Evolutionary conservation across 2,329 filamentous ascomycete species (phyloP), one percentile per base, ranked within the genome.

Genomic region (Neurospora sp.): DNA sequence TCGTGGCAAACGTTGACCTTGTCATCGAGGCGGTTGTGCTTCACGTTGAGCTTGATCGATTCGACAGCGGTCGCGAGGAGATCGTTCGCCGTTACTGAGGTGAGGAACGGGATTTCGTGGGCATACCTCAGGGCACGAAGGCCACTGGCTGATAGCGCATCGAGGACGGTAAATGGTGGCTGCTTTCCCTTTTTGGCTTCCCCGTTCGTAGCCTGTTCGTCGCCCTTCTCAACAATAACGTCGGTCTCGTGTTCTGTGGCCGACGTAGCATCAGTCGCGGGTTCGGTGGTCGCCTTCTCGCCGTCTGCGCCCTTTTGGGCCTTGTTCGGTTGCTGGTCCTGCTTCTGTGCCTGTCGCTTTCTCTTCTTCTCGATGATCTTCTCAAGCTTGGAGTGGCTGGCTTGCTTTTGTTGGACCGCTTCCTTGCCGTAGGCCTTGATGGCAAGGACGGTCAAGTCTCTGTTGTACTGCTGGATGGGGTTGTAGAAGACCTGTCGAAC

Each of bases 401-500:
- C 82, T 67, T 82, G 85, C 76, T 85, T 88, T 71, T 82, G 83
- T 70, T 78, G 72, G 69, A 78, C 79, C 71, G 80, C 71, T 39
- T 92, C 88, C 74, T 96, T 89, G 1, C 92, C 92, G 78, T 95
- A 97, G 0, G 92, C 91, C 77, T 92, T 92, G 79, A 99, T 97
- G 0, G 93, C 93, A 15, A 99, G 86, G 36, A 97, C 92, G 71
- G 93, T 97, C 74, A 99, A 81, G 78, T 99, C 96, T 66, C 96
- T 91, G 80, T 99, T 99, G 84, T 98, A 99, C 78, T 99, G 96
- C 79, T 99, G 96, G 69, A 99, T 97, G 0, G 96, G 95, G 76
- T 99, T 99, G 85, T 99, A 99, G 78, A 99, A 99, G 69, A 99
- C 96, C 76, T 95, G 91, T 74, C 89, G 87, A 46, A 88, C 84